Evolutionary conservation across 2,329 filamentous ascomycete species (phyloP), one percentile per base, ranked within the genome.

Genomic region (Arthrobotrys sinensis): DNA sequence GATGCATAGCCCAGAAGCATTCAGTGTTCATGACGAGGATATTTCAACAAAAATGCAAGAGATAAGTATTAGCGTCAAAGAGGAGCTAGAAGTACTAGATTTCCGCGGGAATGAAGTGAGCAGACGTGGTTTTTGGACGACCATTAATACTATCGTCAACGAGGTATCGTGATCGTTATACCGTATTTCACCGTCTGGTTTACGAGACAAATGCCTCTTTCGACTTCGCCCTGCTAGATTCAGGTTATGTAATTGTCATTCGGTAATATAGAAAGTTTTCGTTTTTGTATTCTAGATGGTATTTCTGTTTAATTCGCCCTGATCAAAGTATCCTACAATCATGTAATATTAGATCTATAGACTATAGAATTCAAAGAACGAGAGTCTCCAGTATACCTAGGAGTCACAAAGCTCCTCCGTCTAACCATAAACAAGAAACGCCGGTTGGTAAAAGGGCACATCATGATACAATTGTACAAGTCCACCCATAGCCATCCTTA

Each of bases 71-170:
- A 53, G 19, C 6, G 34, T 64, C 38, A 28, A 34, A 6, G 21
- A 52, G 3, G 71, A 68, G 12, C 14, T 76, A 19, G 71, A 76
- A 14, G 1, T 1, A 7, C 14, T 76, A 7, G 24, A 24, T 1
- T 76, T 76, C 14, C 45, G 38, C n/a, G 16, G 32, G 8, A 45
- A 52, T 11, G n/a, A 53, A 7, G 71, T 63, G 11, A 63, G 63
- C 14, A 55, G 43, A 48, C 53, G 50, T 19, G 71, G 71, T 4
- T 76, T 76, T 34, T 76, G 63, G 52, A 38, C 36, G 14, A 32
- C 50, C 2, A 63, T 76, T 28, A 63, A 68, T 43, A 45, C 32
- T 1, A n/a, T 68, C 24, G 21, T 19, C n/a, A 34, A n/a, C 19
- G 36, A 63, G n/a, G 28, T 19, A 14, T 28, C 16, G n/a, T 40